Evolutionary conservation across 1,139 yeast genomes (phyloP).

Genomic region (Candida sanyaensis): DNA sequence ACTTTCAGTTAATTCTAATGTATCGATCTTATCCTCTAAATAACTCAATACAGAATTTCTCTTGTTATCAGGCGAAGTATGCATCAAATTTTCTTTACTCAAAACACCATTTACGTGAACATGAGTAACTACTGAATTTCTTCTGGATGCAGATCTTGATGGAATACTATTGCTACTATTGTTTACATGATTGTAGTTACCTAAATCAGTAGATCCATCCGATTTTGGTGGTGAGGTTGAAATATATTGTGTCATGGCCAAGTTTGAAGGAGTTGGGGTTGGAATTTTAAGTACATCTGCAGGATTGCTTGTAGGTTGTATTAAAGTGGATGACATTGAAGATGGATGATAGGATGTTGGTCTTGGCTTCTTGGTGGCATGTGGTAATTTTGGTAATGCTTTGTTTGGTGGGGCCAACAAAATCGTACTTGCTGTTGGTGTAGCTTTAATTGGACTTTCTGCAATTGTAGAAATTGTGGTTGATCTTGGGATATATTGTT

Average conservation of each 20-base stretch:
- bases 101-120: conserved; percentile 51
- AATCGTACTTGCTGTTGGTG: conserved; percentile 10
- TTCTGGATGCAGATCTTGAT: conserved; percentile 23
- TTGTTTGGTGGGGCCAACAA: conserved; percentile 18
- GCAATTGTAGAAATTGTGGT: conserved; percentile 40
- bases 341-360: conserved; percentile 81
- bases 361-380: conserved; percentile 60
- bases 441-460: conserved; percentile 42
- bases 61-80: conserved; percentile 24
- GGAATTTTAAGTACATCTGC: conserved; percentile 38
- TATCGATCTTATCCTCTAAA: conserved; percentile 49
- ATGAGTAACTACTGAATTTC: conserved; percentile 48
- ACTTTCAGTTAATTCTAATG: conserved; percentile 35
- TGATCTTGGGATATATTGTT: conserved; percentile 5
- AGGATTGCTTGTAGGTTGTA: conserved; percentile 21
- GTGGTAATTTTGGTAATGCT: conserved; percentile 38
- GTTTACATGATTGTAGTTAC: neutral
- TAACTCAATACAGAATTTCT: conserved; percentile 47
- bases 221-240: conserved; percentile 40
- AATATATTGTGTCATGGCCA: conserved; percentile 38
- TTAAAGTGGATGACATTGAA: conserved; percentile 41
- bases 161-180: neutral
- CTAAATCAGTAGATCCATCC: conserved; percentile 6
- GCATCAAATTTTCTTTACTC: conserved; percentile 29
- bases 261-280: conserved; percentile 36